A percentile compares a stretch with the other conserved stretches of the same genome.
Conservation (phyloP, 2,329 filamentous ascomycete genomes). For the Diaporthe capsici region DNA sequence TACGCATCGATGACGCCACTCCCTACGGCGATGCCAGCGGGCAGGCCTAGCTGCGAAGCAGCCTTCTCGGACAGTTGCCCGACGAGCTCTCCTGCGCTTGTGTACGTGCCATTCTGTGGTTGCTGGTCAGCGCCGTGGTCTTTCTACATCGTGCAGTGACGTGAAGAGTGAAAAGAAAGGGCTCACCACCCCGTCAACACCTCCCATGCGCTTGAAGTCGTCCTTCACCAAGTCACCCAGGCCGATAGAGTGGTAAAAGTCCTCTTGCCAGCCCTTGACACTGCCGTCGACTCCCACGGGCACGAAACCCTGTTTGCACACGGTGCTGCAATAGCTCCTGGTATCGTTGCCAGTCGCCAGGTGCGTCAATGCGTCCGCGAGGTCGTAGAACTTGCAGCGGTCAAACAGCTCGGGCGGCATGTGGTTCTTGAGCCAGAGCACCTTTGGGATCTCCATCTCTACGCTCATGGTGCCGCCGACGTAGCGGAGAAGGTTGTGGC, state of each 20-base stretch:
- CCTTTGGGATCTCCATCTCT: constrained; percentile 99
- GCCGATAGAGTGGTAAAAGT: constrained; percentile 90
- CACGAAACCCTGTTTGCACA: constrained; percentile 97
- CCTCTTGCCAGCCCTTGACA: constrained; percentile 97
- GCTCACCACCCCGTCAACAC: constrained; percentile 94
- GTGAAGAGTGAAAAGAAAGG: constrained; percentile 55
- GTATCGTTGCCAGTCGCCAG: constrained; percentile 93
- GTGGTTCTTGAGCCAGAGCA: constrained; percentile 98
- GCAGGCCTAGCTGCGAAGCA: constrained; percentile 85
- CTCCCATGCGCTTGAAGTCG: constrained; percentile 93
- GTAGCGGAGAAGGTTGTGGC: constrained; percentile 93
- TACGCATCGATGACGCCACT: constrained; percentile 99
- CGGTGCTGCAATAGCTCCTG: constrained; percentile 93
- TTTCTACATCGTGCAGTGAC: constrained; percentile 32
- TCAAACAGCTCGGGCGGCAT: constrained; percentile 94
- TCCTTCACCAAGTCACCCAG: constrained; percentile 87
- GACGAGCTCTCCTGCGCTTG: constrained; percentile 92
- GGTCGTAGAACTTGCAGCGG: constrained; percentile 96
- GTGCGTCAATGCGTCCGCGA: constrained; percentile 93
- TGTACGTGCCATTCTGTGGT: constrained; percentile 86
- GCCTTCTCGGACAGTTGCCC: constrained; percentile 88
- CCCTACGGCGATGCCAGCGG: constrained; percentile 89
- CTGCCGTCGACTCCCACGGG: constrained; percentile 98
- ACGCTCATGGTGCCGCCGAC: constrained; percentile 99
- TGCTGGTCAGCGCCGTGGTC: constrained; percentile 43